Conservation (phyloP, 768 basidiomycete species). For the Naganishia friedmannii region DNA sequence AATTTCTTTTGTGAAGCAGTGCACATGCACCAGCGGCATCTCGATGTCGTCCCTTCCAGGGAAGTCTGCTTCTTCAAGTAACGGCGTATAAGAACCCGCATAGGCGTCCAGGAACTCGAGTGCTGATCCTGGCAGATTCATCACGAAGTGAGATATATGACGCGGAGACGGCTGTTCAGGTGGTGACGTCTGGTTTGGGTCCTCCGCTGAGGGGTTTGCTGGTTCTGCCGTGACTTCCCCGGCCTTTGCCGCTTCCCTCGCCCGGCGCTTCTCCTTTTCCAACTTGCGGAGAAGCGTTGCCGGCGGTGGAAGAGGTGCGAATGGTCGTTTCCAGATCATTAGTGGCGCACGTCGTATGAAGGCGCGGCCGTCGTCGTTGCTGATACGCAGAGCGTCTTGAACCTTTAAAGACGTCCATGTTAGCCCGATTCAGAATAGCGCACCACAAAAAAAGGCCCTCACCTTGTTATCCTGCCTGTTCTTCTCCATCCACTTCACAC, state of each 20-base stretch:
- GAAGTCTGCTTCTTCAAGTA: constrained; percentile 50
- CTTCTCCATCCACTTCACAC: constrained; percentile 68
- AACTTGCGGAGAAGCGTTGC: constrained; percentile 30
- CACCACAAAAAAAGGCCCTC: constrained; percentile 41
- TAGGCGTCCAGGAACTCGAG: constrained; percentile 86
- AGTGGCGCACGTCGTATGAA: constrained; percentile 69
- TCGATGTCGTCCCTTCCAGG: constrained; percentile 56
- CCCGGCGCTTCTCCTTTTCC: constrained; percentile 54
- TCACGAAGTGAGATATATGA: constrained; percentile 81
- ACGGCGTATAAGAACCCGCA: constrained; percentile 63
- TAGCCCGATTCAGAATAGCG: not conserved
- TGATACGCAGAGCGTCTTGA: constrained; percentile 64
- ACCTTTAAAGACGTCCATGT: constrained; percentile 58
- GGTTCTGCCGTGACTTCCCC: constrained; percentile 39
- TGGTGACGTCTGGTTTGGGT: not conserved
- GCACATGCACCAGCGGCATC: constrained; percentile 90
- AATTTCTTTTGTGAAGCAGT: constrained; percentile 88
- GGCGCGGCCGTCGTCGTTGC: constrained; percentile 77
- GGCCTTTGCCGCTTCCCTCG: constrained; percentile 53
- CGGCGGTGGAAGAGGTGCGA: constrained; percentile 55
- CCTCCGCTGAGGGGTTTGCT: not conserved
- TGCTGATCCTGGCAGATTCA: constrained; percentile 94
- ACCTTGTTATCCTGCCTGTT: constrained; percentile 80
- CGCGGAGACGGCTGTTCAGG: constrained; percentile 38
- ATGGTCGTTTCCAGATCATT: constrained; percentile 64